Base-by-base conservation (phyloP, 768 basidiomycete species). In the Pleurotus giganteus region DNA sequence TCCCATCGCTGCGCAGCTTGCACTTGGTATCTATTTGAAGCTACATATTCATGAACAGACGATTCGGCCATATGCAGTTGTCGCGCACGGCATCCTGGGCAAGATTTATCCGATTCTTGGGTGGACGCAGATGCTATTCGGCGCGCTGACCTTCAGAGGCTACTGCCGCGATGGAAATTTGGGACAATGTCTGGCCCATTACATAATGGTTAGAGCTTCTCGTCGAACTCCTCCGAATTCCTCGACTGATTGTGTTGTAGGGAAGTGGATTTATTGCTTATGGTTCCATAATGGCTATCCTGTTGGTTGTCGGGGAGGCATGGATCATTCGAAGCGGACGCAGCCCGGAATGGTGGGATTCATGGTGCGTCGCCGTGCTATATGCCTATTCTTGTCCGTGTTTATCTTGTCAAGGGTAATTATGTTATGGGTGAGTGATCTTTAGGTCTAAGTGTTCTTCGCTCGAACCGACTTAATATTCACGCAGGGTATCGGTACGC, bases 111-210 rank as follows among this genome's bases (percentile, higher is more conserved):
- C 94, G 0, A 71, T 96, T 53, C 63, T 96, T 7, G 94, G 87
- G 5, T 96, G 94, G 94, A 76, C 76, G 1, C 94, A 97, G 67
- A 90, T 92, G 77, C 69, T 97, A 7, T 91, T 96, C 66, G 94
- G 93, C 19, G 87, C 83, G 31, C 79, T 89, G 41, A 78, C 86
- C 0, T 78, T 86, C 61, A 71, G 83, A 50, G 87, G 88, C 4
- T 93, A 92, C 63, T 97, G 94, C 66, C 77, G 85, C 15, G 89
- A 82, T n/a, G 88, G 78, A 4, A 71, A 83, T 26, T 73, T 94
- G 1, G 88, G 85, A 5, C 94, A 96, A 73, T 97, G 94, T 68
- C 77, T 92, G 1, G 91, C 90, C 0, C 90, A 91, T 66, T 91
- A 91, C 65, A 89, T 91, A 56, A 90, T 90, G 89, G 93, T 59